A percentile compares a stretch with the other conserved stretches of the same genome.
These are phyloP conservation scores for Tetrapisispora pingtungensis DNA, from an alignment of 805 yeast genomes.

Conservation along the genomic window DNA sequence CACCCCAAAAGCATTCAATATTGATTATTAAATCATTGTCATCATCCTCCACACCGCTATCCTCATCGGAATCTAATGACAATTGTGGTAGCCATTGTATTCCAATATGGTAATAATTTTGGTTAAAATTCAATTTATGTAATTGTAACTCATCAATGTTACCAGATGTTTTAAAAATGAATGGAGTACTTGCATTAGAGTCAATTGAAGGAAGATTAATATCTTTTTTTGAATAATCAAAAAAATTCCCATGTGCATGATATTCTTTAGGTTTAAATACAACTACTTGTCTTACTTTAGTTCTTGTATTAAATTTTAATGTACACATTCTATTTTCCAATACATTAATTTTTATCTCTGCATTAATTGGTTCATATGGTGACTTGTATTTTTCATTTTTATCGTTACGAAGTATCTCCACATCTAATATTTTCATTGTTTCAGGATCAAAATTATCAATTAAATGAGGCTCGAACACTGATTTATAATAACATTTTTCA, in stretches of 20 bases:
- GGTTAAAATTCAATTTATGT: slow-evolving; percentile 55
- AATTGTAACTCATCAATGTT: slow-evolving; percentile 60
- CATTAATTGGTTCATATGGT: slow-evolving; percentile 54
- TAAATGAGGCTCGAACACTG: slow-evolving; percentile 17
- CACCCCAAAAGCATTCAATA: slow-evolving; percentile 57
- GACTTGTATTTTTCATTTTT: slow-evolving; percentile 36
- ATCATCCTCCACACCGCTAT: slow-evolving; percentile 24
- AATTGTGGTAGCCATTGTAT: slow-evolving; percentile 69
- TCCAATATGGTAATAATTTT: slow-evolving; percentile 44
- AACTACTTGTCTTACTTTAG: slow-evolving; percentile 55
- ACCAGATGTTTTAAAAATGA: slow-evolving; percentile 37
- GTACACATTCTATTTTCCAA: slow-evolving; percentile 57
- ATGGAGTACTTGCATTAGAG: slow-evolving; percentile 4
- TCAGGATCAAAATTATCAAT: slow-evolving; percentile 29
- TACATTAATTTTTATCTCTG: slow-evolving; percentile 49
- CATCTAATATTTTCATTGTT: slow-evolving; percentile 33
- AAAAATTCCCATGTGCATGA: background rate
- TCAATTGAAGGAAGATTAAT: background rate
- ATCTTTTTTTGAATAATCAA: slow-evolving; percentile 14
- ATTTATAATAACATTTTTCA: slow-evolving; percentile 44
- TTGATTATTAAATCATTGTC: slow-evolving; percentile 40
- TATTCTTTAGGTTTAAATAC: slow-evolving; percentile 32
- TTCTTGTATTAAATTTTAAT: slow-evolving; percentile 45
- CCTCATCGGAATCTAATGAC: slow-evolving; percentile 23
- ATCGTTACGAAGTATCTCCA: slow-evolving; percentile 44